Evolutionary conservation across 108 stramenopile species (phyloP), one percentile per base, ranked within the genome.

Genomic region (Stephanodiscus minutulus): DNA sequence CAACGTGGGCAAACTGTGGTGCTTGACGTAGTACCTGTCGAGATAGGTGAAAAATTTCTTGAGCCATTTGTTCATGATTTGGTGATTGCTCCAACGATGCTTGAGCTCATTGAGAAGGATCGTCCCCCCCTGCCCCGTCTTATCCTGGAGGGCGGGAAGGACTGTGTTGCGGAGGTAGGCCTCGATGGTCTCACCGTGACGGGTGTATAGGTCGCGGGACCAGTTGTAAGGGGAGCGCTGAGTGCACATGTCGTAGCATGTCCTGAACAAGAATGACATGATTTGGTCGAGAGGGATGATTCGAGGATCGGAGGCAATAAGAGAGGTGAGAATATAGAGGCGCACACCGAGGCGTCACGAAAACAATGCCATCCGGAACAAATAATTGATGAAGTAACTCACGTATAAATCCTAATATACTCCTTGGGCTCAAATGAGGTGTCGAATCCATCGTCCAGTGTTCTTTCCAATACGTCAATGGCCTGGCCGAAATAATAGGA

Each of bases 31-130:
- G 90, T 98, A 99, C 24, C 97, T 88, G 85, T 97, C 96, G 35
- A 99, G 87, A 82, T 99, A 99, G 73, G 93, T 97, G 81, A 99
- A 99, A 83, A 99, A 99, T 59, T 96, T 95, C 64, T 86, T 94
- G 72, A 98, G 89, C 99, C 99, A 99, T 74, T 98, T 97, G 86
- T 98, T 98, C 99, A 99, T 99, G 66, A 99, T 97, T 70, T 94
- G 97, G 86, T 99, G 98, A 76, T 99, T 97, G 21, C 83, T 66
- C 97, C 98, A 98, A 24, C 99, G 95, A 48, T 86, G 76, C 64
- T 95, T 90, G 28, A 99, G 85, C 82, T 99, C 99, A 46, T 81
- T 82, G 33, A 99, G 81, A 10, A 98, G 87, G 61, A 88, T 89
- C 44, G 94, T 88, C 35, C 90, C 90, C 13, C 89, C 91, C 74